Base-by-base conservation (phyloP, 2,329 filamentous ascomycete genomes). In the Hortaea sp. region DNA sequence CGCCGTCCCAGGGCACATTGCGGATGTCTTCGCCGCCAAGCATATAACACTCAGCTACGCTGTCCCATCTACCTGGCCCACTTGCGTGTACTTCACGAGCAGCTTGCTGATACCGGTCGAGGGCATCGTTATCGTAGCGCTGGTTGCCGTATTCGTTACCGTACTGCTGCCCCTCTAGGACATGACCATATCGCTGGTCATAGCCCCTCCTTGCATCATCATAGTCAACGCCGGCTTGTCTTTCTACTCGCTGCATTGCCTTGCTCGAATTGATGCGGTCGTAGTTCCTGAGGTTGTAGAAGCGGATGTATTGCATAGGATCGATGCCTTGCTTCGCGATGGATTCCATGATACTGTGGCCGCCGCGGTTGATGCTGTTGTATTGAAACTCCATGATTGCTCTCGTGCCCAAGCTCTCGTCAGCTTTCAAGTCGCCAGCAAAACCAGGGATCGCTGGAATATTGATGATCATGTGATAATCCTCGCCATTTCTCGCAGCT, bases 381-480 rank as follows among this genome's bases (percentile, higher is more conserved):
- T 92, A 90, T 61, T 92, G 86, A 63, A 84, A 90, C 62, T 92
- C 85, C 84, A 92, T 89, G 58, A 94, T 90, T 5, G 85, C 87
- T 32, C 87, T 74, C 0, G 86, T 92, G 20, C 84, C 84, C 1
- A 90, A 71, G 6, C 83, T 81, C 20, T 78, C 81, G 44, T 89
- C 82, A 0, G 75, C 75, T 57, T 84, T 78, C 42, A 94, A 71
- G 56, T 92, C 85, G 4, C 87, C 87, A 1, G 87, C 84, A 59
- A 94, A 94, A 1, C 81, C 87, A 6, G 86, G 87, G 0, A 94
- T 81, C 1, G 85, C 78, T 0, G 86, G 86, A 66, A 92, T 92
- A 48, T 84, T 69, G 13, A 92, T 76, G 53, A 89, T 81, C 54
- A 90, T 75, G 53, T 83, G 82, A 69, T 85, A 94, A 47, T 76